A percentile compares a stretch with the other conserved stretches of the same genome.
phyloP scores from a whole-genome alignment of 768 basidiomycete genomes.

The Tulasnella sp. region DNA sequence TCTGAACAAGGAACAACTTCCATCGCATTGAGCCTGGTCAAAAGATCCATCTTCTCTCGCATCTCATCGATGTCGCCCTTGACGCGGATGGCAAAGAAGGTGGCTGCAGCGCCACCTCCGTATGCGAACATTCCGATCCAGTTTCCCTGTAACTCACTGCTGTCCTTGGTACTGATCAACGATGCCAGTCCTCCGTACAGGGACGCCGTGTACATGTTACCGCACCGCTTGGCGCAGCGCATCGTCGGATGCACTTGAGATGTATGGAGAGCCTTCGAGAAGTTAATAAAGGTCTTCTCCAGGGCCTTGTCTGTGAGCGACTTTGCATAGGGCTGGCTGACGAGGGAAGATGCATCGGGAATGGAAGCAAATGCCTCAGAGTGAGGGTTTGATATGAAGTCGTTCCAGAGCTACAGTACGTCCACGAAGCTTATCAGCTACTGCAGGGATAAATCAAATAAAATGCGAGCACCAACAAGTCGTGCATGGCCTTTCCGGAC shows the following conservation, averaged over 20 bases:
- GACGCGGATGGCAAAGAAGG: slow-evolving; percentile 80
- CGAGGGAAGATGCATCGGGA: slow-evolving; percentile 57
- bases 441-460: neutral
- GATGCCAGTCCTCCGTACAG: slow-evolving; percentile 91
- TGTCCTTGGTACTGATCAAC: slow-evolving; percentile 61
- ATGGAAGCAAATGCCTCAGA: slow-evolving; percentile 57
- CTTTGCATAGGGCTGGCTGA: slow-evolving; percentile 52
- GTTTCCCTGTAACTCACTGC: slow-evolving; percentile 62
- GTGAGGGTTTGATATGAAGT: slow-evolving; percentile 73
- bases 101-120: slow-evolving; percentile 88
- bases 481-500: slow-evolving; percentile 96
- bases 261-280: slow-evolving; percentile 64
- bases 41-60: slow-evolving; percentile 66
- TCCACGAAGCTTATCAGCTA: neutral
- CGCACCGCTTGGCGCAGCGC: slow-evolving; percentile 79
- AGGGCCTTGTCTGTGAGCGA: slow-evolving; percentile 85
- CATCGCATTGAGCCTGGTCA: slow-evolving; percentile 68
- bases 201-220: slow-evolving; percentile 98
- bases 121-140: slow-evolving; percentile 90
- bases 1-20: slow-evolving; percentile 86
- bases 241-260: slow-evolving; percentile 69
- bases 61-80: slow-evolving; percentile 83
- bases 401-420: slow-evolving; percentile 51
- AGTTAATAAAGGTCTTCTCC: slow-evolving; percentile 86
- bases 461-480: slow-evolving; percentile 33